A percentile compares a stretch with the other conserved stretches of the same genome.
phyloP scores from a whole-genome alignment of 1,139 yeast genomes.

The Geotrichum bryndzae region DNA sequence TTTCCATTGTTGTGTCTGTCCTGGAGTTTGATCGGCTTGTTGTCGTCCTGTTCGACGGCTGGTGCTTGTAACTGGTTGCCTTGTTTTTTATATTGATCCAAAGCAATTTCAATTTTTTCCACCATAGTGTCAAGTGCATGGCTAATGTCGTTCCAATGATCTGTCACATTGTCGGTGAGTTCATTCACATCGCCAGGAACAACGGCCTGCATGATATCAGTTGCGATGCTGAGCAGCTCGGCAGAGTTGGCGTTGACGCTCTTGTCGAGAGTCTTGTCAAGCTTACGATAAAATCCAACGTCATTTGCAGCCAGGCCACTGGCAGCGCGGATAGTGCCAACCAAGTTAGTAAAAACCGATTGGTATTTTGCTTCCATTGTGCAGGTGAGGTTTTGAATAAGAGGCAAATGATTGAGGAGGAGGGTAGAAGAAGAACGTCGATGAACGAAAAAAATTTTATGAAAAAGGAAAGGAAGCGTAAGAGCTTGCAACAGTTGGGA shows the following conservation, averaged over 20 bases:
- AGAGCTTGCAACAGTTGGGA: neutral
- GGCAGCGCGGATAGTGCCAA: conserved; percentile 57
- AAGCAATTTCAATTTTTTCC: conserved; percentile 66
- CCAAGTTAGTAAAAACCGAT: conserved; percentile 24
- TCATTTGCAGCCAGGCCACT: conserved; percentile 75
- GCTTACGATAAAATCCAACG: conserved; percentile 61
- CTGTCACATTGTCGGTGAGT: conserved; percentile 34
- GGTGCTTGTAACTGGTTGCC: neutral
- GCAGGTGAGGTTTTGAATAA: neutral
- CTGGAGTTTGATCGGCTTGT: conserved; percentile 45
- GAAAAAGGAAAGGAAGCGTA: neutral
- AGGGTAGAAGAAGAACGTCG: neutral
- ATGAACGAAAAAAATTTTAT: neutral
- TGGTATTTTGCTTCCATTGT: conserved; percentile 22
- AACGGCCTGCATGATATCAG: conserved; percentile 45
- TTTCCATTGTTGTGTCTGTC: conserved; percentile 32
- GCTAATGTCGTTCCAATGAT: conserved; percentile 56
- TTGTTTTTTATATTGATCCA: conserved; percentile 40
- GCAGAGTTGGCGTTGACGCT: conserved; percentile 43
- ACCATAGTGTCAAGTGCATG: conserved; percentile 62
- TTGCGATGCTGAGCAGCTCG: conserved; percentile 48
- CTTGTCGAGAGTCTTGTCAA: conserved; percentile 49
- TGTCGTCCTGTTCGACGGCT: conserved; percentile 20
- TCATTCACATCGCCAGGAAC: conserved; percentile 35
- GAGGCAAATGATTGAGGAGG: neutral